Base-by-base conservation (phyloP, 306 rosid genomes). In the Cucumis cinereus region DNA sequence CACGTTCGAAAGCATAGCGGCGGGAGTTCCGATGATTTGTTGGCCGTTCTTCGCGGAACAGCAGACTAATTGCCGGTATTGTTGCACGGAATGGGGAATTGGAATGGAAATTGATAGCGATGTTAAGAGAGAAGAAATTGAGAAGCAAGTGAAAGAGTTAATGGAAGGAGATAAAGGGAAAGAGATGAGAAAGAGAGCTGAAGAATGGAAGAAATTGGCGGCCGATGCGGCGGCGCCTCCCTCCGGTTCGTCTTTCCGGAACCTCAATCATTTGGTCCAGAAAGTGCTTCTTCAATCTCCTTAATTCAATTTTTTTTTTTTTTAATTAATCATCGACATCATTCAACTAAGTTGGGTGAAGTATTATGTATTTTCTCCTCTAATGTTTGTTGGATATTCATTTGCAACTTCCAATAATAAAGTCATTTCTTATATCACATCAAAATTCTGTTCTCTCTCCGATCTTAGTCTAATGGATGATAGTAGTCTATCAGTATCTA, bases 31-130 rank as follows among this genome's bases (percentile, higher is more conserved):
- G 4, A 81, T 92, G 89, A 55, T 89, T 1, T 87, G 89, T n/a
- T 92, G 96, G 96, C 96, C 96, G 0, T 87, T 92, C 66, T 90
- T 87, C 6, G 92, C 90, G 0, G 97, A 92, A 26, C 98, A 92
- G 22, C 98, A 87, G 35, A 88, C 90, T 0, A 92, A 92, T 77
- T 92, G 92, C n/a, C 6, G 86, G 15, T 92, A 67, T 47, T 11
- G 74, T 22, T 82, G 89, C 11, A 77, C 36, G 22, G 91, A 92
- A 1, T 92, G 92, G 97, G 91, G 83, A 6, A 33, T 90, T 4
- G 98, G 94, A 24, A 58, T 87, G 83, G 94, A 90, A 82, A 87
- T 92, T 10, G 92, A 86, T 14, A 77, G 60, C 14, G 81, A 82
- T 54, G 93, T 75, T 5, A 78, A 55, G 28, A 82, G 92, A 28